These are phyloP conservation scores for Scutellaria minor DNA, from an alignment of 257 asterid species.

Conservation along the genomic window DNA sequence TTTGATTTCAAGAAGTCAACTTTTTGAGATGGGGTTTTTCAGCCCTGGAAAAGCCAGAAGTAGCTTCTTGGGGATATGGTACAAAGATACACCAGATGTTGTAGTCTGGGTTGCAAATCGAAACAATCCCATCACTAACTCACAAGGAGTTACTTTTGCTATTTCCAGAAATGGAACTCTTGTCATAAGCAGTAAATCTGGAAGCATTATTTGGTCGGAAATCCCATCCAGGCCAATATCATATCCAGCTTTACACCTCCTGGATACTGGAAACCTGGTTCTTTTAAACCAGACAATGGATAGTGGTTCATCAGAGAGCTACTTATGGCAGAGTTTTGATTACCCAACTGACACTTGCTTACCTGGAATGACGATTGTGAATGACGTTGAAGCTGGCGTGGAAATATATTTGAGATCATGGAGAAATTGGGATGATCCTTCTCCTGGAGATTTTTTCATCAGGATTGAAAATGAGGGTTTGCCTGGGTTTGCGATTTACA, in stretches of 20 bases:
- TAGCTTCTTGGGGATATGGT: conserved; percentile 39
- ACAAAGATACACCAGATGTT: conserved; percentile 32
- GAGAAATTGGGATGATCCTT: conserved; percentile 7
- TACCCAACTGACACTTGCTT: background rate
- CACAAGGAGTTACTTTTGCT: background rate
- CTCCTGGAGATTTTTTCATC: conserved; percentile 14
- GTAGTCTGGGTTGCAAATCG: conserved; percentile 27
- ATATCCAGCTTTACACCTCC: conserved; percentile 21
- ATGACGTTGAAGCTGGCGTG: background rate
- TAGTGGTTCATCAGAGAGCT: background rate
- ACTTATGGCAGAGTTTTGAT: conserved; percentile 13
- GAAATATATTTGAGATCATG: background rate
- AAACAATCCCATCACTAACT: conserved; percentile 7
- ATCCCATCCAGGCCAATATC: background rate
- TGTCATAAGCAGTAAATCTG: background rate
- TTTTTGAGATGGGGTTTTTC: conserved; percentile 42
- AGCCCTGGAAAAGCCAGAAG: conserved; percentile 28
- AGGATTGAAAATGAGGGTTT: conserved; percentile 1
- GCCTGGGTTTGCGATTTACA: background rate
- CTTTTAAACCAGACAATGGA: background rate
- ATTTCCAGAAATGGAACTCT: conserved; percentile 13
- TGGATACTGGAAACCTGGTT: conserved; percentile 30
- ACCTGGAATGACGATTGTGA: conserved; percentile 5
- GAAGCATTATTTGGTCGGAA: conserved; percentile 3
- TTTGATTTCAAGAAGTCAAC: conserved; percentile 30